Evolutionary conservation across 2,329 filamentous ascomycete genomes (phyloP), one percentile per base, ranked within the genome.

Genomic region (Trichoderma arundinaceum): DNA sequence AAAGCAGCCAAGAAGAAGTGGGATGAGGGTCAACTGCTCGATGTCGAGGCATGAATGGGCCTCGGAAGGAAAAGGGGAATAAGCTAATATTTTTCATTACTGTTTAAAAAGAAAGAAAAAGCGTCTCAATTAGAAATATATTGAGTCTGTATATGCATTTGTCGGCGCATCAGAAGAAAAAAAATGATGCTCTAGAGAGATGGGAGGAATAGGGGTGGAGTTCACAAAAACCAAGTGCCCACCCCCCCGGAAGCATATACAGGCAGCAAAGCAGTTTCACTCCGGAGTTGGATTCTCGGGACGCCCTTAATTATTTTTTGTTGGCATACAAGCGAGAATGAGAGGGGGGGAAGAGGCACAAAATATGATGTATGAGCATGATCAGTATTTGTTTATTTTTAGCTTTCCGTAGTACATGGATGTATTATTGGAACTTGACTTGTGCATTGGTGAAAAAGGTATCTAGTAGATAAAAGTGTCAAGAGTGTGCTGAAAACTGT

Each of bases 1-100:
- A 84, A 82, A 76, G 79, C 84, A 61, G 85, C 86, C 12, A 86
- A 85, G 78, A 86, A 84, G 78, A 81, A 81, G 72, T 81, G 78
- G 78, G 78, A 82, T 64, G 74, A 77, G 22, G 77, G 73, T 32
- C 72, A 74, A 57, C 68, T 80, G 39, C 74, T 80, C 22, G 77
- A 79, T 56, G 72, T 77, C 3, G 72, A 75, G 33, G 43, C 39
- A 8, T 66, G 57, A 66, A 32, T 13, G 22, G 9, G 4, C 22
- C 8, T 54, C 12, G 49, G 44, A 52, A 64, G 46, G 15, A 39
- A 13, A 28, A 28, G 28, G 54, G 19, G 33, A 38, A 17, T 19
- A 39, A 19, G 9, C 2, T 33, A n/a, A 51, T n/a, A 15, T 13
- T 28, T n/a, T 48, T 58, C 22, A 28, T 64, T 49, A 28, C 22